These are phyloP conservation scores for Hypoxylon sp. DNA, from an alignment of 2,329 filamentous ascomycete genomes.

Conservation along the genomic window DNA sequence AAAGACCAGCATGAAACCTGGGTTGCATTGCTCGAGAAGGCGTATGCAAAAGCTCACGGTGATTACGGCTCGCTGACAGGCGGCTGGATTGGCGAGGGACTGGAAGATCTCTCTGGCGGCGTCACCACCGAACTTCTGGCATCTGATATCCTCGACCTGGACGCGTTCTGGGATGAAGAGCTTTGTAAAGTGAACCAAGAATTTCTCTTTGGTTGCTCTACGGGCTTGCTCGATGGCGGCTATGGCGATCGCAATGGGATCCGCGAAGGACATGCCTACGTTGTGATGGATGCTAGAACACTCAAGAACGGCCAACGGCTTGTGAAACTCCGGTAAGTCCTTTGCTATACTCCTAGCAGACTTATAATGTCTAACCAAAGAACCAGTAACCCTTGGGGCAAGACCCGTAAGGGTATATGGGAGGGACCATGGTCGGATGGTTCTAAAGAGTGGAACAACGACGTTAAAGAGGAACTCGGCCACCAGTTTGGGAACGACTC, in stretches of 20 bases:
- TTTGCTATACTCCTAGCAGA: not conserved
- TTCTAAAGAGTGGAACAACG: slow-evolving; percentile 73
- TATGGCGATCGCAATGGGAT: slow-evolving; percentile 74
- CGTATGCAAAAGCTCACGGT: slow-evolving; percentile 87
- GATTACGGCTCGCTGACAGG: slow-evolving; percentile 80
- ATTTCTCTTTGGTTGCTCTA: slow-evolving; percentile 81
- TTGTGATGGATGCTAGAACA: slow-evolving; percentile 71
- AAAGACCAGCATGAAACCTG: slow-evolving; percentile 85
- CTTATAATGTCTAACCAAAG: slow-evolving; percentile 24
- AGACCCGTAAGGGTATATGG: slow-evolving; percentile 71
- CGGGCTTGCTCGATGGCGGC: slow-evolving; percentile 74
- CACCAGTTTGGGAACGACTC: slow-evolving; percentile 74
- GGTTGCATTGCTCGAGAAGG: slow-evolving; percentile 85
- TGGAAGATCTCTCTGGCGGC: slow-evolving; percentile 76
- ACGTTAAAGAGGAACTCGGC: slow-evolving; percentile 69
- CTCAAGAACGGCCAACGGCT: slow-evolving; percentile 68
- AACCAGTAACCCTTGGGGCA: slow-evolving; percentile 71
- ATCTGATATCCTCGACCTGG: slow-evolving; percentile 81
- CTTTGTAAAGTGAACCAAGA: slow-evolving; percentile 84
- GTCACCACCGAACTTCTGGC: slow-evolving; percentile 79
- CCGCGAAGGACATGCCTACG: slow-evolving; percentile 71
- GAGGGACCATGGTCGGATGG: slow-evolving; percentile 73
- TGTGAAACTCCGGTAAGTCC: slow-evolving; percentile 65
- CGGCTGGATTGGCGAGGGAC: slow-evolving; percentile 76
- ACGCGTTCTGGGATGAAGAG: slow-evolving; percentile 87